These are phyloP conservation scores for Biscogniauxia sp. DNA, from an alignment of 2,329 filamentous ascomycete genomes.

Conservation along the genomic window DNA sequence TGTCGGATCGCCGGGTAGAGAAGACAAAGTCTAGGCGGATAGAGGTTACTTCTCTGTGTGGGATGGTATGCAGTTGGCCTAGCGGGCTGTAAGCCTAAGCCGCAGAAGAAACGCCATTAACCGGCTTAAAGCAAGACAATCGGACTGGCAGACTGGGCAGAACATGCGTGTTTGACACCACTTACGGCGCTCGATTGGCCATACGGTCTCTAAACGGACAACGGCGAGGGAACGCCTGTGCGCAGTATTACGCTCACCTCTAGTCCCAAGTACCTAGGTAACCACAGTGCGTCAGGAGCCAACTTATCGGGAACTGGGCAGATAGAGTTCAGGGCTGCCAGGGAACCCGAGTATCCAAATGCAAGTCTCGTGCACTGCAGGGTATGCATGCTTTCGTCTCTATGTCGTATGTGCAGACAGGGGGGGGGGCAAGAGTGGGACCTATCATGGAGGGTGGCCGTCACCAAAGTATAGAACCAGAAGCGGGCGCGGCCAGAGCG, in stretches of 20 bases:
- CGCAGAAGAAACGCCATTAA: conserved; percentile 17
- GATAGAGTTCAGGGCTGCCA: conserved; percentile 1
- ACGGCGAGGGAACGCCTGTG: conserved; percentile 21
- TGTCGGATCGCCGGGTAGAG: conserved; percentile 12
- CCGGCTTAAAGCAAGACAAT: conserved; percentile 6
- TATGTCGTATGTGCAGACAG: neutral
- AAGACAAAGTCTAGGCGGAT: conserved; percentile 16
- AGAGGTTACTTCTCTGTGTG: conserved; percentile 14
- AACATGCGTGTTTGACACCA: conserved; percentile 12
- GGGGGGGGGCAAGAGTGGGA: neutral
- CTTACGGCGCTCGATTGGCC: conserved; percentile 12
- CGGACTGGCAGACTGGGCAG: conserved; percentile 6
- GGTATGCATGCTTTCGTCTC: conserved; percentile 11
- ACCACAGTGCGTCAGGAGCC: conserved; percentile 32
- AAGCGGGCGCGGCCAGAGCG: neutral
- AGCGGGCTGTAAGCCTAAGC: conserved; percentile 19
- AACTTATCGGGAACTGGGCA: conserved; percentile 22
- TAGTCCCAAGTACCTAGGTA: conserved; percentile 12
- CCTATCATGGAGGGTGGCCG: neutral
- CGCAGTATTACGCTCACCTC: conserved; percentile 19
- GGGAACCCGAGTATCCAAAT: conserved; percentile 14
- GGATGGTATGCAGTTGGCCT: conserved; percentile 25
- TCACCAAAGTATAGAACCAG: neutral
- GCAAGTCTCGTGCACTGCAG: conserved; percentile 25
- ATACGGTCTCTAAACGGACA: conserved; percentile 11